phyloP scores from a whole-genome alignment of 2,329 filamentous ascomycete genomes.

The Microdochium trichocladiopsis region DNA sequence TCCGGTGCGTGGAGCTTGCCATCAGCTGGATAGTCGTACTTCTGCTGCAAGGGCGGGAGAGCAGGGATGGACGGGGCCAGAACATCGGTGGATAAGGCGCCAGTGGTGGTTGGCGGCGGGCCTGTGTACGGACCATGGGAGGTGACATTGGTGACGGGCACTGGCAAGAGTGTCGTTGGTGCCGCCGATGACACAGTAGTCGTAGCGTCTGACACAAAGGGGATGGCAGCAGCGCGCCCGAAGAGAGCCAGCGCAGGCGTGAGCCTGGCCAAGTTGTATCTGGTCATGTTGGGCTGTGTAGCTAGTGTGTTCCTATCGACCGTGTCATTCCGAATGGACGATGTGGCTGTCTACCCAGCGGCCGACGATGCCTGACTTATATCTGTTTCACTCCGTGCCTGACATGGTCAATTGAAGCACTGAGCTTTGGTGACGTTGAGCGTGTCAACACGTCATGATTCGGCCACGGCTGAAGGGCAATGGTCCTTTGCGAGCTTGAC shows the following conservation, averaged over 20 bases:
- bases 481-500: too few species aligned
- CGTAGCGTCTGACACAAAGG: constrained; percentile 23
- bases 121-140: constrained; percentile 65
- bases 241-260: neutral
- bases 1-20: constrained; percentile 60
- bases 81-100: constrained; percentile 54
- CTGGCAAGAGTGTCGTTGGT: constrained; percentile 13
- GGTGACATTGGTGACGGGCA: constrained; percentile 47
- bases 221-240: constrained; percentile 16
- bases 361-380: too few species aligned
- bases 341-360: too few species aligned
- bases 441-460: neutral
- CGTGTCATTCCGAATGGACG: too few species aligned
- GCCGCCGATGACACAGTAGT: constrained; percentile 25
- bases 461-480: neutral
- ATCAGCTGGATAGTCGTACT: constrained; percentile 64
- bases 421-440: too few species aligned
- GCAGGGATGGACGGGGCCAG: constrained; percentile 50
- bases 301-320: neutral
- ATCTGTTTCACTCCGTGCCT: too few species aligned
- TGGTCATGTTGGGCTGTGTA: neutral
- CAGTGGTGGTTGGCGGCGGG: constrained; percentile 57
- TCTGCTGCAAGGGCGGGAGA: constrained; percentile 50
- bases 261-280: neutral
- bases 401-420: neutral